Conservation (phyloP, 495 filamentous ascomycete genomes). For the Penicillium verhagenii region DNA sequence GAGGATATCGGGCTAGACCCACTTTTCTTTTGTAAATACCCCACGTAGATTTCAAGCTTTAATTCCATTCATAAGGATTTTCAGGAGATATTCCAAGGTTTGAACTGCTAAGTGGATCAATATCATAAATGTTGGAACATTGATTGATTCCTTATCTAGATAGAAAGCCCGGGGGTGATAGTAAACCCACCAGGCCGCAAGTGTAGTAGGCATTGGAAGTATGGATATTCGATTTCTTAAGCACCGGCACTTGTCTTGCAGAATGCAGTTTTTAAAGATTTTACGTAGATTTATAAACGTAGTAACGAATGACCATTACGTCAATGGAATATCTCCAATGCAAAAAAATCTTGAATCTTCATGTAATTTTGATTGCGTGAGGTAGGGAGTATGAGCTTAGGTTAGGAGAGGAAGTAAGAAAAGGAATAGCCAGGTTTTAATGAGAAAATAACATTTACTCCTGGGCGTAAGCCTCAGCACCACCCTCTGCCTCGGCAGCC, state of each 20-base stretch:
- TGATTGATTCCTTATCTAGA: too few species aligned
- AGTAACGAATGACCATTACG: neutral
- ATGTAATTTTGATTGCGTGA: constrained; percentile 47
- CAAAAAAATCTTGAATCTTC: constrained; percentile 32
- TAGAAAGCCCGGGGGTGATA: too few species aligned
- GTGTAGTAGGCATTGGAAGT: too few species aligned
- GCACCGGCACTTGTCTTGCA: too few species aligned
- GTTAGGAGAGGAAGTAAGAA: constrained; percentile 40
- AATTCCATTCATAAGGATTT: too few species aligned
- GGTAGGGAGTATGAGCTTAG: constrained; percentile 37
- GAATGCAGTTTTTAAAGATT: neutral
- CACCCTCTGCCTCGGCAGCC: constrained; percentile 48
- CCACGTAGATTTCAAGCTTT: neutral
- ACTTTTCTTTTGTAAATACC: neutral
- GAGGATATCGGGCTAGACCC: too few species aligned
- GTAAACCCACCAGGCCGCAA: too few species aligned
- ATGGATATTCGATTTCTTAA: too few species aligned
- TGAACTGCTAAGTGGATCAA: too few species aligned
- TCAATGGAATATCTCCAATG: neutral
- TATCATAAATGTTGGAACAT: too few species aligned
- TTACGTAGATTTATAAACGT: neutral
- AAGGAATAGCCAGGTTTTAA: constrained; percentile 32
- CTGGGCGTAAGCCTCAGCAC: constrained; percentile 44
- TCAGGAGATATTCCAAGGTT: too few species aligned
- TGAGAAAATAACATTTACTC: constrained; percentile 42